These are phyloP conservation scores for Populus nigra DNA, from an alignment of 345 rosid genomes.

Conservation along the genomic window DNA sequence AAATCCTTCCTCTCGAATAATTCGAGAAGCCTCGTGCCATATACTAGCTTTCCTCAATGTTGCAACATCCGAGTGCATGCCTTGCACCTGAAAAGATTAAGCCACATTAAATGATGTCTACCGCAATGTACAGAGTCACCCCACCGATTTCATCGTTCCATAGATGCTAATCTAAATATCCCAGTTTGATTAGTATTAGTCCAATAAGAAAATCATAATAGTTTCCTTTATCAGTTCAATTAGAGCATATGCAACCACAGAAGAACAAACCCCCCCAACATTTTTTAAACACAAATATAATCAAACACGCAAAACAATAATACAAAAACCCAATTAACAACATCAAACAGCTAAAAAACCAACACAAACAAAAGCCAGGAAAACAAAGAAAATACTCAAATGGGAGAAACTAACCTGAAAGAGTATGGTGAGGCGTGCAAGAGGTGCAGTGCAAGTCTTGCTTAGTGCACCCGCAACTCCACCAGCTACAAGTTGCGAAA, in stretches of 20 bases:
- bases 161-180: not conserved
- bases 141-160: not conserved
- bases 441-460: slow-evolving; percentile 36
- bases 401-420: slow-evolving; percentile 21
- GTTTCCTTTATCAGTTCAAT: not conserved
- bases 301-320: not conserved
- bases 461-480: slow-evolving; percentile 35
- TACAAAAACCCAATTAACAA: not conserved
- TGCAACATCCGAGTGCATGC: slow-evolving; percentile 77
- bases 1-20: slow-evolving; percentile 79
- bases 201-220: not conserved
- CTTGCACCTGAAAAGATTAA: slow-evolving; percentile 61
- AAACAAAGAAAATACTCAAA: not conserved
- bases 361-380: not conserved
- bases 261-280: not conserved
- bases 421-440: slow-evolving; percentile 37
- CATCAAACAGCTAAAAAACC: not conserved
- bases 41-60: slow-evolving; percentile 66
- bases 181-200: not conserved
- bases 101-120: not conserved
- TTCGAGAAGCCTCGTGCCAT: slow-evolving; percentile 79
- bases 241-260: not conserved
- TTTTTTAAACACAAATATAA: not conserved
- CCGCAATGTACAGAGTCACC: not conserved
- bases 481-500: slow-evolving; percentile 29